Percentiles rank a stretch among this genome's conserved stretches.
phyloP scores from a whole-genome alignment of 2,329 filamentous ascomycete species.

The Talaromyces piceae region DNA sequence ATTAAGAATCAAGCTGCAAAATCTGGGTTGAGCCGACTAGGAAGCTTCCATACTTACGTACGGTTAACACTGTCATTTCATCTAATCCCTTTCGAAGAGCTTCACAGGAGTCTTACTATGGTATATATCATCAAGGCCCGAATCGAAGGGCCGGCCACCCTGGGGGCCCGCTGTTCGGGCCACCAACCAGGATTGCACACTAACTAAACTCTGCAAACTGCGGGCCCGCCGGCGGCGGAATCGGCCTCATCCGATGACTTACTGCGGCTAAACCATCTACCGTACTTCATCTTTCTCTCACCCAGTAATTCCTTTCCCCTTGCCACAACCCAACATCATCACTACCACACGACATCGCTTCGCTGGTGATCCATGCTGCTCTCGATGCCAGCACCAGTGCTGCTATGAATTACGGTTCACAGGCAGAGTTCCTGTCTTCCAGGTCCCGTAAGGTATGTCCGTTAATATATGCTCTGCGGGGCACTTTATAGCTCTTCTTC shows the following conservation, averaged over 20 bases:
- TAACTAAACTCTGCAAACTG: too few species aligned
- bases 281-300: too few species aligned
- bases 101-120: too few species aligned
- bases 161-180: not conserved
- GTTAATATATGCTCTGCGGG: slow-evolving; percentile 9
- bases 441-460: slow-evolving; percentile 31
- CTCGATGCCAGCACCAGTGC: not conserved
- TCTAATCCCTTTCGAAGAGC: too few species aligned
- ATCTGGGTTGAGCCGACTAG: too few species aligned
- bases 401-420: slow-evolving; percentile 31
- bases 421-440: slow-evolving; percentile 29
- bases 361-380: not conserved
- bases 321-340: slow-evolving; percentile 6
- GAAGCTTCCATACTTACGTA: too few species aligned
- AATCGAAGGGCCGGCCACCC: too few species aligned
- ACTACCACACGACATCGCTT: not conserved
- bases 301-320: not conserved
- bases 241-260: slow-evolving; percentile 12
- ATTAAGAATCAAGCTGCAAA: not conserved
- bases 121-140: too few species aligned
- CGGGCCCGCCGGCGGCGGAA: slow-evolving; percentile 4
- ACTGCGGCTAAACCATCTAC: slow-evolving; percentile 3
- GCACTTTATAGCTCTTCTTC: slow-evolving; percentile 18
- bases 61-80: too few species aligned
- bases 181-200: not conserved